Evolutionary conservation across 148 eudicot genomes (phyloP), one percentile per base, ranked within the genome.

Genomic region (Rhododendron molle): DNA sequence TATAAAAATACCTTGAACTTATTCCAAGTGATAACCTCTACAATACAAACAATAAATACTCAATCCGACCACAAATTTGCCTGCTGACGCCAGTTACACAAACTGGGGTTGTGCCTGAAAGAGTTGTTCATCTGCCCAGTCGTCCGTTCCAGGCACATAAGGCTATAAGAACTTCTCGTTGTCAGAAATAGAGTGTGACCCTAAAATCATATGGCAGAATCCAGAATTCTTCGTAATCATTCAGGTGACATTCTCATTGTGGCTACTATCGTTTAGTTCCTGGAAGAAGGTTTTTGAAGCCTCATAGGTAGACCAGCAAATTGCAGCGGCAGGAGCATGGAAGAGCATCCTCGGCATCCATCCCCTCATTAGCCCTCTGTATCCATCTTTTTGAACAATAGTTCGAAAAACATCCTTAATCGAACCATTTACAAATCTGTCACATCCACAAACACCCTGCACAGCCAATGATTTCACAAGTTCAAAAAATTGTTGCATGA

Each of bases 241-340:
- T 90, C 88, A 89, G 76, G 90, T 90, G 81, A 87, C 83, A 36
- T 47, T 88, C 50, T 69, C 86, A 76, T 65, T 83, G 74, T 85
- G 83, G 80, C 78, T 77, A 50, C 38, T 52, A 40, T 23, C 88
- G 80, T 93, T 92, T 50, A 81, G 76, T 6, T 93, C 90, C 43
- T 93, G 91, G 88, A 95, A 93, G 85, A 93, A 93, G 83, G 91
- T 76, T 84, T 95, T 95, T 36, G 87, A 93, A 44, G 96, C 94
- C 91, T 95, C 98, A n/a, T 95, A 95, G 47, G 96, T 93, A 7
- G 98, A 95, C 98, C 96, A 95, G 85, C 95, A 93, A 62, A 95
- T 94, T 43, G 98, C 94, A 44, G 96, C 96, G 52, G 95, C 98
- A 60, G 98, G 98, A 56, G 98, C 95, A 86, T 94, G 95, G 90